Conservation (phyloP, 73 alveolate species). For the Paramecium bursaria region DNA sequence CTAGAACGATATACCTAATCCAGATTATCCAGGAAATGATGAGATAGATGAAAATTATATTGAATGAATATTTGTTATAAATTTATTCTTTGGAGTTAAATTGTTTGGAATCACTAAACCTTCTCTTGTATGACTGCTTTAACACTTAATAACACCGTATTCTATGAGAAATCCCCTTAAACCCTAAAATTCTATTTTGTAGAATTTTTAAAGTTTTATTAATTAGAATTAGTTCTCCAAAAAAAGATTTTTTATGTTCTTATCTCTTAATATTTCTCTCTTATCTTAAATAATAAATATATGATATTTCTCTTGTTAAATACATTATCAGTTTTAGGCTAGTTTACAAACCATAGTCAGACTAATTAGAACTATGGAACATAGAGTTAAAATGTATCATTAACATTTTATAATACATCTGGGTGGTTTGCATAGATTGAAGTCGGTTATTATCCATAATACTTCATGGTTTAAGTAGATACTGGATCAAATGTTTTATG, state of each 20-base stretch:
- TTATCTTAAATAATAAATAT: no score
- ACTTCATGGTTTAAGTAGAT: not conserved
- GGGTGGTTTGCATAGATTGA: not conserved
- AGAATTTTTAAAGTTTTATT: not conserved
- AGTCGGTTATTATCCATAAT: not conserved
- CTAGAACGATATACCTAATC: constrained; percentile 37
- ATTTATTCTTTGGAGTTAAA: not conserved
- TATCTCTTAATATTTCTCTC: no score
- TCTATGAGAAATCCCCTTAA: not conserved
- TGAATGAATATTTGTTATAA: not conserved
- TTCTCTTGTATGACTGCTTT: no score
- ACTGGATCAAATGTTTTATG: not conserved
- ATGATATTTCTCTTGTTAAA: not conserved
- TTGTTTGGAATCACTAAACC: no score
- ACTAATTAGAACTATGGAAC: not conserved
- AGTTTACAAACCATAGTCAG: not conserved
- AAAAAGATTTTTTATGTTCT: no score
- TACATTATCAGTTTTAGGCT: no score
- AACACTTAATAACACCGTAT: not conserved
- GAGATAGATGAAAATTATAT: constrained; percentile 27
- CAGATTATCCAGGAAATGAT: constrained; percentile 47
- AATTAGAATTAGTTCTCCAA: no score
- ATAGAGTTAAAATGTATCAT: not conserved
- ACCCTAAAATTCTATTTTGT: no score
- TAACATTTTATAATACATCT: not conserved